These are phyloP conservation scores for Babesia caballi DNA, from an alignment of 169 alveolate species.

Conservation along the genomic window DNA sequence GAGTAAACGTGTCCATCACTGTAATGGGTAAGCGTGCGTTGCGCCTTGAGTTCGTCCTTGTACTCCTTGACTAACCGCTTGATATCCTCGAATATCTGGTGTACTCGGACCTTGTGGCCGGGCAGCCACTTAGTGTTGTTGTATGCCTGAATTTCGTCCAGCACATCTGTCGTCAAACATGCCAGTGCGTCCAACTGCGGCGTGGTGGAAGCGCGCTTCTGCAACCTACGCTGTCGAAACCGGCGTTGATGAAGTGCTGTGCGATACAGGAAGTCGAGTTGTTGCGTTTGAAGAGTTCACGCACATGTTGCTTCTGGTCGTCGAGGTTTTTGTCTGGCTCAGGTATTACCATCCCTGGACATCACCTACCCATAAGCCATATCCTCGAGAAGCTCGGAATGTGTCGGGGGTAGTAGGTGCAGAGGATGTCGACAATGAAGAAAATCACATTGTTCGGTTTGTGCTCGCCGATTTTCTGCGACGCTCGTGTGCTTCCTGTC, in stretches of 20 bases:
- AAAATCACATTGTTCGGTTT: constrained; percentile 59
- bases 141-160: constrained; percentile 85
- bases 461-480: constrained; percentile 63
- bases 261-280: constrained; percentile 83
- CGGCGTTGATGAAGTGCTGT: constrained; percentile 85
- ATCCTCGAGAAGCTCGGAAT: constrained; percentile 51
- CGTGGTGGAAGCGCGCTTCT: too few relatives aligned
- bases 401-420: constrained; percentile 66
- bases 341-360: neutral
- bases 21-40: neutral
- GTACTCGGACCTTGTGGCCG: constrained; percentile 84
- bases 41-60: constrained; percentile 39
- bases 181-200: constrained; percentile 76
- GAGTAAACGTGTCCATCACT: neutral
- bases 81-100: constrained; percentile 61
- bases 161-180: constrained; percentile 77
- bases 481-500: neutral
- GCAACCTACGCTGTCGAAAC: constrained; percentile 81
- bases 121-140: constrained; percentile 85
- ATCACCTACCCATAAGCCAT: constrained; percentile 57
- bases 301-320: constrained; percentile 78
- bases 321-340: constrained; percentile 81
- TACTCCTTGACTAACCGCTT: constrained; percentile 50
- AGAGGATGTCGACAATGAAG: constrained; percentile 68
- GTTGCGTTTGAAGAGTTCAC: constrained; percentile 81